Evolutionary conservation across 805 yeast species (phyloP), one percentile per base, ranked within the genome.

Genomic region (Suhomyces faveliae): DNA sequence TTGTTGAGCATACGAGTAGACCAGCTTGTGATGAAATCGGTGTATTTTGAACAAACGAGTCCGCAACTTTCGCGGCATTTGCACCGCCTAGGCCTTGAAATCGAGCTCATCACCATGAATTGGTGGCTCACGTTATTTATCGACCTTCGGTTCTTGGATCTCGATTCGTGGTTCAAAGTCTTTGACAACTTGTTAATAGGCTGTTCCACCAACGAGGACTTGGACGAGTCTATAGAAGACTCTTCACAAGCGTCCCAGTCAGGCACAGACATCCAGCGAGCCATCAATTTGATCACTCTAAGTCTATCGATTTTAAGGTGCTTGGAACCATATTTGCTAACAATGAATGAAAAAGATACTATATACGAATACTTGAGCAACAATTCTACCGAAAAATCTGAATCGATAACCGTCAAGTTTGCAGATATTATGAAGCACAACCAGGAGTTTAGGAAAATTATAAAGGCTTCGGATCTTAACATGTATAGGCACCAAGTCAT

Each of bases 91-190:
- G 66, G 65, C 2, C 71, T 81, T 27, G 79, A 79, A 43, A 53
- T 77, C 2, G 81, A 77, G 40, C 69, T 78, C 13, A 70, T 80
- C 20, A 71, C 82, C 10, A 70, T 79, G 55, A 77, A 78, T 49
- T 80, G 85, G 85, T 79, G 82, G 67, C 64, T 80, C 12, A 70
- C 81, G 8, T 60, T 81, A 24, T 81, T 79, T 57, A 74, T 80
- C 0, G 83, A 68, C 35, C 35, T 53, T 15, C 57, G 71, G 40
- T 68, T 78, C 29, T 57, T 78, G n/a, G 75, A 79, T 1, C 66
- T 77, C 1, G 83, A 80, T 25, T 66, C 76, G 1, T 71, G 82
- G 63, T 76, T 79, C 58, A 67, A 77, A 42, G 60, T 80, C 7
- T 75, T 83, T 71, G 85, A 81, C 56, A 66, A 72, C 15, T 56